A percentile compares a stretch with the other conserved stretches of the same genome.
Conservation (phyloP, 2,329 filamentous ascomycete genomes). For the Cytospora paraplurivora region DNA sequence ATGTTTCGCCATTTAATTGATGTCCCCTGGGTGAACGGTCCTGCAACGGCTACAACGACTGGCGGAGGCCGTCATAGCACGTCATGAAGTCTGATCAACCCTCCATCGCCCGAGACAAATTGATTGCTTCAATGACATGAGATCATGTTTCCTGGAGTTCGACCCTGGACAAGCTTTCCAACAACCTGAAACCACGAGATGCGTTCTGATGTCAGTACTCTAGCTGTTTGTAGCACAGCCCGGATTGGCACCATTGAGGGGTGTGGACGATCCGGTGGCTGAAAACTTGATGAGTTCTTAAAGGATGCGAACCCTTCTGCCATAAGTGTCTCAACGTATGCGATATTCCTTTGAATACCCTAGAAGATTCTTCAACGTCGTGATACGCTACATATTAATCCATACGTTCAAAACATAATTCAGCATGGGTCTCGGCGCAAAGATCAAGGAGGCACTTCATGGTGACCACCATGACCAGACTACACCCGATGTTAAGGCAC, state of each 20-base stretch:
- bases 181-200: background rate
- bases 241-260: background rate
- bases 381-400: background rate
- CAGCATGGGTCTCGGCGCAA: constrained; percentile 33
- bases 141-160: constrained; percentile 13
- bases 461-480: constrained; percentile 29
- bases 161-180: background rate
- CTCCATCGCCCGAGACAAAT: background rate
- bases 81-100: background rate
- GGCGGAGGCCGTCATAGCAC: constrained; percentile 10
- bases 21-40: background rate
- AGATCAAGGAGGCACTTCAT: constrained; percentile 34
- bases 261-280: background rate
- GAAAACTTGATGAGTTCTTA: background rate
- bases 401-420: background rate
- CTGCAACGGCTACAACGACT: background rate
- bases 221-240: background rate
- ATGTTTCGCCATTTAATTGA: background rate
- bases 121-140: background rate
- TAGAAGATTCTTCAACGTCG: background rate
- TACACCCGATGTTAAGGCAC: constrained; percentile 21
- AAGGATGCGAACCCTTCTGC: background rate
- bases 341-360: background rate
- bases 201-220: constrained; percentile 13
- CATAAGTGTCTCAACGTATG: background rate